phyloP scores from a whole-genome alignment of 2,329 filamentous ascomycete genomes.

The Xylariaceae sp. region DNA sequence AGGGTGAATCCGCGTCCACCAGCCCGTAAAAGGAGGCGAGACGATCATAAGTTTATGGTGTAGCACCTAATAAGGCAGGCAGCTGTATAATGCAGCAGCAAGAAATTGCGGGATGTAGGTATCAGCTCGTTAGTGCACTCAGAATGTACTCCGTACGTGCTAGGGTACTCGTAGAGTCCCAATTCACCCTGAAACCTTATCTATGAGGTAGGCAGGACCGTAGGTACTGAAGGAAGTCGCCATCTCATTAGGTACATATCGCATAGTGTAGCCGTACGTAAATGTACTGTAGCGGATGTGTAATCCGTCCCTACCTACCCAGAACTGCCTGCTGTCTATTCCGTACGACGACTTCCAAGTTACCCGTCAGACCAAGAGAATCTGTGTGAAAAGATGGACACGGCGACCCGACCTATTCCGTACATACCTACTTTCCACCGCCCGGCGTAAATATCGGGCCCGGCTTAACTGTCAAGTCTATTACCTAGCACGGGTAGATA shows the following conservation, averaged over 20 bases:
- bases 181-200: not conserved
- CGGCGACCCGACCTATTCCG: not conserved
- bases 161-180: not conserved
- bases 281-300: not conserved
- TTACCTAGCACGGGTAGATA: not conserved
- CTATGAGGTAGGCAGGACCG: not conserved
- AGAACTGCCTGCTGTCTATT: not conserved
- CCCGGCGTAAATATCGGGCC: too few species aligned
- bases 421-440: not conserved
- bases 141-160: not conserved
- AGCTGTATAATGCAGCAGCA: not conserved
- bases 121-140: not conserved
- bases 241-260: not conserved
- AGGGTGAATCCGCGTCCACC: not conserved
- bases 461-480: not conserved
- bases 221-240: not conserved
- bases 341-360: not conserved
- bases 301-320: not conserved
- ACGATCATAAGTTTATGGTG: not conserved
- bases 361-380: too few species aligned
- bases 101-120: not conserved
- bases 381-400: too few species aligned
- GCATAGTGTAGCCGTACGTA: not conserved
- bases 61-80: not conserved
- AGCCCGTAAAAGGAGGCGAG: not conserved